Percentiles rank a stretch among this genome's conserved stretches.
These are phyloP conservation scores for Mycena kentingensis DNA, from an alignment of 768 basidiomycete species.

Conservation along the genomic window DNA sequence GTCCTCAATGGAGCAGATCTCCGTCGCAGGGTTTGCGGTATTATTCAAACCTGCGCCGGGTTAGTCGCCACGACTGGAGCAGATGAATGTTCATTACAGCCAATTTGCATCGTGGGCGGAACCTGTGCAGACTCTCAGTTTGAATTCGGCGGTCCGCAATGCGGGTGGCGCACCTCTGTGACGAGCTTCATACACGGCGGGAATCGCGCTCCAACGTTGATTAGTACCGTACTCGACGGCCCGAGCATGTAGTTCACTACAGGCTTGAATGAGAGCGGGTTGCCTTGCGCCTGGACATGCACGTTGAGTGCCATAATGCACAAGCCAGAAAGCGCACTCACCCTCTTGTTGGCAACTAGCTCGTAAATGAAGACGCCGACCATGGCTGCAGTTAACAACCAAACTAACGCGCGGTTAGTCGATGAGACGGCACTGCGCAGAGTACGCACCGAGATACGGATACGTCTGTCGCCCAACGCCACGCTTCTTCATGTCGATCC, in stretches of 20 bases:
- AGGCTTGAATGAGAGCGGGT: slow-evolving; percentile 86
- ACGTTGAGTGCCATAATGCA: background rate
- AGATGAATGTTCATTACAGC: slow-evolving; percentile 44
- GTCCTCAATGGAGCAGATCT: slow-evolving; percentile 72
- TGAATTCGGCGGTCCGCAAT: background rate
- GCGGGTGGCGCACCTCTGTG: slow-evolving; percentile 35
- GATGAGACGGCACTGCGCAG: slow-evolving; percentile 13
- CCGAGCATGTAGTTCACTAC: slow-evolving; percentile 89
- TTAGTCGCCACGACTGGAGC: background rate
- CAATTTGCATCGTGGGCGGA: slow-evolving; percentile 53
- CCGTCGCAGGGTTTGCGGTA: slow-evolving; percentile 74
- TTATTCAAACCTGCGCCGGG: slow-evolving; percentile 68
- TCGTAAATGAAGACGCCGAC: slow-evolving; percentile 80
- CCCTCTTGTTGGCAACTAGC: slow-evolving; percentile 63
- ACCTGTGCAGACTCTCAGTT: background rate
- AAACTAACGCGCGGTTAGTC: slow-evolving; percentile 49
- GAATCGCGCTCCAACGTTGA: slow-evolving; percentile 89
- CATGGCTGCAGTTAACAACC: slow-evolving; percentile 67
- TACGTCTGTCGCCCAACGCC: slow-evolving; percentile 82
- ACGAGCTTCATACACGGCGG: slow-evolving; percentile 90
- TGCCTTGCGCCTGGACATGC: slow-evolving; percentile 62
- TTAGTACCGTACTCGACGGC: slow-evolving; percentile 80
- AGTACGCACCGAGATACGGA: slow-evolving; percentile 66
- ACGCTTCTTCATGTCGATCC: slow-evolving; percentile 85
- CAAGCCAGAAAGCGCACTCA: background rate